A percentile compares a stretch with the other conserved stretches of the same genome.
Conservation (phyloP, 192 early-diverging fungal species). For the Funneliformis mosseae region DNA sequence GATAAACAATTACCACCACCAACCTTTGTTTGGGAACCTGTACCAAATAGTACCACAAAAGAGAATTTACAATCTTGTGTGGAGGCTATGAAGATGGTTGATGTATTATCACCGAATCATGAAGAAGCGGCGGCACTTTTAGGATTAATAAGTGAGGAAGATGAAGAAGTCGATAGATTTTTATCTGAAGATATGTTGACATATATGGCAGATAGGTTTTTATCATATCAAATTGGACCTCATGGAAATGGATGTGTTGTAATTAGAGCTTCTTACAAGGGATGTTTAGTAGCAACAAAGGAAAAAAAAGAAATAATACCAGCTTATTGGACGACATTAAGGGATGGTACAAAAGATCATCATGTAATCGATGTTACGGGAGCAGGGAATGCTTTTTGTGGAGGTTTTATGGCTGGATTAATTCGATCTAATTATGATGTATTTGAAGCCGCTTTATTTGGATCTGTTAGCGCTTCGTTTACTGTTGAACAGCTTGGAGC, state of each 20-base stretch:
- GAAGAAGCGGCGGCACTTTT: slow-evolving; percentile 46
- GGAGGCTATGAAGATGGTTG: slow-evolving; percentile 33
- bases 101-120: slow-evolving; percentile 50
- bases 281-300: slow-evolving; percentile 28
- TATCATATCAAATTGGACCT: slow-evolving; percentile 15
- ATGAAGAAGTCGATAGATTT: slow-evolving; percentile 21
- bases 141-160: slow-evolving; percentile 24
- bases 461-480: slow-evolving; percentile 44
- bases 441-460: slow-evolving; percentile 41
- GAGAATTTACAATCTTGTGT: slow-evolving; percentile 31
- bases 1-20: slow-evolving; percentile 31
- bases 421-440: slow-evolving; percentile 38
- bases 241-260: slow-evolving; percentile 38
- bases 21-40: slow-evolving; percentile 50
- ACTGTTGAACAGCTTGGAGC: slow-evolving; percentile 47
- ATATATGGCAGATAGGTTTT: slow-evolving; percentile 34
- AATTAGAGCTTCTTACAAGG: slow-evolving; percentile 43
- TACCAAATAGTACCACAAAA: slow-evolving; percentile 39
- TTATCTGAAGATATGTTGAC: slow-evolving; percentile 10
- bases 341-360: background rate
- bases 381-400: slow-evolving; percentile 53
- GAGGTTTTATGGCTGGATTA: slow-evolving; percentile 44
- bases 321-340: slow-evolving; percentile 40
- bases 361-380: slow-evolving; percentile 47
- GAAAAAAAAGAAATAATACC: slow-evolving; percentile 35